These are phyloP conservation scores for Davidsoniella neocaledoniae DNA, from an alignment of 2,329 filamentous ascomycete species.

Conservation along the genomic window DNA sequence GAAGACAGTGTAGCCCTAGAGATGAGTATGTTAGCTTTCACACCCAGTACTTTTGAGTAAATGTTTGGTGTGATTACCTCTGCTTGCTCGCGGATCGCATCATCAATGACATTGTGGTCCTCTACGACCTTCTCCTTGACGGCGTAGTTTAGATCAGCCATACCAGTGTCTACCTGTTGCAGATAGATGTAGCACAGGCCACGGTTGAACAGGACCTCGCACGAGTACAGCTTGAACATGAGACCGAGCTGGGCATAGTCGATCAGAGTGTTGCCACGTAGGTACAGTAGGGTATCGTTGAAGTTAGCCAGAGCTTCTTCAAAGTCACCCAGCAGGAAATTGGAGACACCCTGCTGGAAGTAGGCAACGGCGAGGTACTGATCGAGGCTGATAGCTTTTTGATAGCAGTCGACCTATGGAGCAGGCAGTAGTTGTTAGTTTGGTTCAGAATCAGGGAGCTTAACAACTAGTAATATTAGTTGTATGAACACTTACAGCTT, in stretches of 20 bases:
- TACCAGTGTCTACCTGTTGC: constrained; percentile 73
- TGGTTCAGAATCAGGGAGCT: constrained; percentile 9
- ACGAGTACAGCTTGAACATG: constrained; percentile 92
- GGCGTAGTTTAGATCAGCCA: constrained; percentile 81
- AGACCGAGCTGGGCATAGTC: constrained; percentile 93
- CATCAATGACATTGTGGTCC: constrained; percentile 95
- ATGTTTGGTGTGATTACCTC: constrained; percentile 39
- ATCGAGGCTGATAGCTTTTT: constrained; percentile 76
- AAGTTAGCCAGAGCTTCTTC: constrained; percentile 96
- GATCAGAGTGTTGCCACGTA: constrained; percentile 91
- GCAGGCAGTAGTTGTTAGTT: constrained; percentile 13
- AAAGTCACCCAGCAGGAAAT: constrained; percentile 92
- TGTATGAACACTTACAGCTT: constrained; percentile 51
- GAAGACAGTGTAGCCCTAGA: constrained; percentile 89
- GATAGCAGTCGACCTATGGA: constrained; percentile 75
- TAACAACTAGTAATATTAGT: neutral
- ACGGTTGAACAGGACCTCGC: constrained; percentile 93
- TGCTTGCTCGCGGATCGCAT: constrained; percentile 83
- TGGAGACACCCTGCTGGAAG: constrained; percentile 96
- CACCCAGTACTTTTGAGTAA: constrained; percentile 12
- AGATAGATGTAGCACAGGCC: constrained; percentile 96
- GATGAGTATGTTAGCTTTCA: constrained; percentile 13
- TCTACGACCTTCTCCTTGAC: constrained; percentile 92
- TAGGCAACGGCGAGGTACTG: constrained; percentile 95
- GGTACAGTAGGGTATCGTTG: constrained; percentile 89